These are phyloP conservation scores for Arachis stenosperma DNA, from an alignment of 306 rosid genomes.

Conservation along the genomic window DNA sequence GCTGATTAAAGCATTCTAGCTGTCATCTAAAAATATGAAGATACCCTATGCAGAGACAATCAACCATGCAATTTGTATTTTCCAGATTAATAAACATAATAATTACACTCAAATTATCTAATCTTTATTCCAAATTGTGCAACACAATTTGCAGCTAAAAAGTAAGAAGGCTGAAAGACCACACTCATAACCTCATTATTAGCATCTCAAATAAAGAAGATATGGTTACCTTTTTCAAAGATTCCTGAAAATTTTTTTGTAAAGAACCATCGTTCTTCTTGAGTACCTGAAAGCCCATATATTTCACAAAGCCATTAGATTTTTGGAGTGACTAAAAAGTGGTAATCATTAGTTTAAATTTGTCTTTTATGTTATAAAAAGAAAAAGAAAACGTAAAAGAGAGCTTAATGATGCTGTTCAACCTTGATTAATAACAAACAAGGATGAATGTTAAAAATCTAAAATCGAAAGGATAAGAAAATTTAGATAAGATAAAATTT, in stretches of 20 bases:
- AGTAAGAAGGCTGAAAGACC: conserved; percentile 18
- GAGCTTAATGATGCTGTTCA: background rate
- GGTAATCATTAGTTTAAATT: background rate
- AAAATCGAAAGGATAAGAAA: background rate
- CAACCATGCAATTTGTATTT: conserved; percentile 30
- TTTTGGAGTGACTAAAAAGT: no score
- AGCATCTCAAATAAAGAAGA: conserved; percentile 18
- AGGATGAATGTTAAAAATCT: conserved; percentile 6
- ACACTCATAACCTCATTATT: background rate
- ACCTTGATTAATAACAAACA: background rate
- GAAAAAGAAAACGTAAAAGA: no score
- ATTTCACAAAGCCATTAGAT: no score
- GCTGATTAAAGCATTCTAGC: background rate
- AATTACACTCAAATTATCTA: conserved; percentile 32
- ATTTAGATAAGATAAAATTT: background rate
- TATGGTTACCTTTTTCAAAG: conserved; percentile 56
- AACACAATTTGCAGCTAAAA: conserved; percentile 30
- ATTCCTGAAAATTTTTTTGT: conserved; percentile 43
- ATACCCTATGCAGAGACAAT: background rate
- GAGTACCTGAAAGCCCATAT: conserved; percentile 50
- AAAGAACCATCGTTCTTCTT: conserved; percentile 47
- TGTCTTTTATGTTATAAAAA: no score
- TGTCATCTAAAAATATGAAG: background rate
- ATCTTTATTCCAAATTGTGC: conserved; percentile 47
- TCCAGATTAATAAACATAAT: conserved; percentile 14